phyloP scores from a whole-genome alignment of 805 yeast genomes.

The Pichia rugopelliculosa region DNA sequence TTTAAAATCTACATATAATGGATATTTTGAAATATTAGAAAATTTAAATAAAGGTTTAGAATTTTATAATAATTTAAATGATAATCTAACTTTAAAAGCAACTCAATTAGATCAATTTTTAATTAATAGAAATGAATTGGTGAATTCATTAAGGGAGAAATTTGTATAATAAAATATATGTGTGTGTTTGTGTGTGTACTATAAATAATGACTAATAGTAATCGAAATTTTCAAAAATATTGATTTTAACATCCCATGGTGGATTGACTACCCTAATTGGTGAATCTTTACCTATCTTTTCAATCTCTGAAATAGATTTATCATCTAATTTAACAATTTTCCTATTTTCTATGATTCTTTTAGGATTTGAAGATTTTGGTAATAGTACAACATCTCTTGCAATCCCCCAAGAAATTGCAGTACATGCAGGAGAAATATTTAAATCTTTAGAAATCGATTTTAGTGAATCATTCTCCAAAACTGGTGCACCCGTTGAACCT shows the following conservation, averaged over 20 bases:
- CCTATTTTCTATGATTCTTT: constrained; percentile 37
- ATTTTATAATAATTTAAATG: constrained; percentile 61
- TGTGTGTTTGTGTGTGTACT: neutral
- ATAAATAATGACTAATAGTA: neutral
- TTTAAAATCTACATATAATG: constrained; percentile 42
- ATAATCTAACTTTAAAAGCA: constrained; percentile 22
- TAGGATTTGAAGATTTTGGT: constrained; percentile 41
- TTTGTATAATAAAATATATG: neutral
- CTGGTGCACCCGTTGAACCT: constrained; percentile 52
- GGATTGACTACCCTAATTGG: constrained; percentile 5
- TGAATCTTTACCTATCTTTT: constrained; percentile 2
- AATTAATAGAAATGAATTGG: neutral
- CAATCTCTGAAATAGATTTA: constrained; percentile 26
- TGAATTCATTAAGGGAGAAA: neutral
- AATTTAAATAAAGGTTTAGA: constrained; percentile 62
- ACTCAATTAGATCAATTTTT: neutral
- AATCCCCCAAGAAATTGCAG: constrained; percentile 53
- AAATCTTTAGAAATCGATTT: constrained; percentile 37
- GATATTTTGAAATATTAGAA: constrained; percentile 47
- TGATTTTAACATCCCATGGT: constrained; percentile 8
- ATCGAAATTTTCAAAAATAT: neutral
- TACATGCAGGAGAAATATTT: constrained; percentile 39
- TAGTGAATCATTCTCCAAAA: constrained; percentile 38
- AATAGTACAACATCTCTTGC: constrained; percentile 48
- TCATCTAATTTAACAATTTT: constrained; percentile 28